Conservation (phyloP, 1,284 basidiomycete genomes). For the Ustilago cynodontis region DNA sequence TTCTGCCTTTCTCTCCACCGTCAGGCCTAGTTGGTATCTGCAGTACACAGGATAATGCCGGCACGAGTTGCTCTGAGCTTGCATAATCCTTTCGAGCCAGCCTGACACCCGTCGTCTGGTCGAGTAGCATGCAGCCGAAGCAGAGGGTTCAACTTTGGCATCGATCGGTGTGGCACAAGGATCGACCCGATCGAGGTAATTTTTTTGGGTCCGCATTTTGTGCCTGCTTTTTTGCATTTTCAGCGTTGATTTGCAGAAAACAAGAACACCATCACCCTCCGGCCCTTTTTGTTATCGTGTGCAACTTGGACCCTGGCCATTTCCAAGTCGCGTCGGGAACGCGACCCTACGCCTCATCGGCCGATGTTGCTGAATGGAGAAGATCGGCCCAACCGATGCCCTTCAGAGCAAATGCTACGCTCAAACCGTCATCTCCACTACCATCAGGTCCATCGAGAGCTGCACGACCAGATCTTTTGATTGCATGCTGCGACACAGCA, state of each 20-base stretch:
- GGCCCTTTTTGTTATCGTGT: too few species aligned
- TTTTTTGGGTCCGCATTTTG: background rate
- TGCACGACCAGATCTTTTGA: background rate
- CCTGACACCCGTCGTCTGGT: too few species aligned
- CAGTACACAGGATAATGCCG: too few species aligned
- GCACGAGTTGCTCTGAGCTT: too few species aligned
- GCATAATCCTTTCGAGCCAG: too few species aligned
- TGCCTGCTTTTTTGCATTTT: background rate
- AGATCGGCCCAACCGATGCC: background rate
- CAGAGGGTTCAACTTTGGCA: too few species aligned
- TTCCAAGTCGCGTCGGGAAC: constrained; percentile 31
- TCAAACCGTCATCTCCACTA: background rate
- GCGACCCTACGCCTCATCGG: background rate
- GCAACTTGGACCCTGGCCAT: background rate
- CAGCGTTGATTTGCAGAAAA: too few species aligned
- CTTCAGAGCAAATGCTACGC: background rate
- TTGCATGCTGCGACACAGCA: background rate
- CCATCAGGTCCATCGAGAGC: background rate
- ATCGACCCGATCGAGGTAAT: background rate
- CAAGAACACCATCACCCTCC: too few species aligned
- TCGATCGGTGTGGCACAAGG: background rate
- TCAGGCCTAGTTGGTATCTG: too few species aligned
- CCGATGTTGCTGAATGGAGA: background rate
- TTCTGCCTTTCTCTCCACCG: too few species aligned
- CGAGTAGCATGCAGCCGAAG: too few species aligned